Evolutionary conservation across 305 asterid species (phyloP).

Genomic region (Salvia sclarea): DNA sequence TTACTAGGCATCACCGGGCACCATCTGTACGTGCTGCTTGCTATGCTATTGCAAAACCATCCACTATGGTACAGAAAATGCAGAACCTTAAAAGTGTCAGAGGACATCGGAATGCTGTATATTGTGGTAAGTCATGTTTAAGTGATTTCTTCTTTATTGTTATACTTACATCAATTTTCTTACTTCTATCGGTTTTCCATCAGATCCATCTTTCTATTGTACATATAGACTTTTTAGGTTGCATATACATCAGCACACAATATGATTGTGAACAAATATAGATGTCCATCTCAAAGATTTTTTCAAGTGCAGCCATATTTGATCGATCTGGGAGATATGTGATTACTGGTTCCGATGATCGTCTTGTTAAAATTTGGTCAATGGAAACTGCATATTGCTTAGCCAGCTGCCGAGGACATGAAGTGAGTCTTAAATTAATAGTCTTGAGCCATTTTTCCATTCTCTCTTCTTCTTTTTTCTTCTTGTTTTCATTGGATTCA

Average conservation of each 20-base stretch:
- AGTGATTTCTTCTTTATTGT: slow-evolving; percentile 20
- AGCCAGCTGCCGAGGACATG: slow-evolving; percentile 99
- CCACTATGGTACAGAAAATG: slow-evolving; percentile 97
- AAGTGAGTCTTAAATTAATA: slow-evolving; percentile 56
- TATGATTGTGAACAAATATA: slow-evolving; percentile 27
- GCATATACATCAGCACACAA: slow-evolving; percentile 6
- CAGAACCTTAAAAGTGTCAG: slow-evolving; percentile 73
- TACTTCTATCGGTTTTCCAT: slow-evolving; percentile 16
- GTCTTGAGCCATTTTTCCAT: slow-evolving; percentile 20
- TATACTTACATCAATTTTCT: slow-evolving; percentile 21
- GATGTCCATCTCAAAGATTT: slow-evolving; percentile 28
- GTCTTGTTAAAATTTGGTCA: slow-evolving; percentile 97
- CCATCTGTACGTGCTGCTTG: slow-evolving; percentile 93
- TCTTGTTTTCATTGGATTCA: slow-evolving; percentile 31
- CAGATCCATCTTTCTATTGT: slow-evolving; percentile 15
- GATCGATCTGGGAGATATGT: slow-evolving; percentile 97
- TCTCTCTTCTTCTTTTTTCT: slow-evolving; percentile 32
- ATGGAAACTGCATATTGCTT: slow-evolving; percentile 98
- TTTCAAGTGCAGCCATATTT: slow-evolving; percentile 68
- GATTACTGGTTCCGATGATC: slow-evolving; percentile 97
- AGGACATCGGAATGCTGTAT: slow-evolving; percentile 96
- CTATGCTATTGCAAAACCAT: slow-evolving; percentile 93
- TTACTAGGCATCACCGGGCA: slow-evolving; percentile 90
- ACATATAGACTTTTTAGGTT: slow-evolving; percentile 21
- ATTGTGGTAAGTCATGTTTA: slow-evolving; percentile 65